Percentiles rank a stretch among this genome's conserved stretches.
Evolutionary conservation across 257 asterid species (phyloP).

Genomic region (Nicotiana undulata): DNA sequence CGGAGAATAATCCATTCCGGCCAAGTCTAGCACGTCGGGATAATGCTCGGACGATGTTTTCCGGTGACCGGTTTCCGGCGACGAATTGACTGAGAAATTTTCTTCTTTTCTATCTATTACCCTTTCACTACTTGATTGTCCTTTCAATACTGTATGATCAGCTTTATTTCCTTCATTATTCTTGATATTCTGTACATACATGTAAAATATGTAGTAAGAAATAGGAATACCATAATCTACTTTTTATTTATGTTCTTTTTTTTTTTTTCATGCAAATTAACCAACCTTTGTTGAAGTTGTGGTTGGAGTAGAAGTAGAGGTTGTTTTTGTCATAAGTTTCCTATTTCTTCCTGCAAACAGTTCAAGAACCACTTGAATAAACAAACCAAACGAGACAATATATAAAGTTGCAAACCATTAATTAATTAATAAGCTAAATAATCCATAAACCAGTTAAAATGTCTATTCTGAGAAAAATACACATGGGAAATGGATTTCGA

Average conservation of each 20-base stretch:
- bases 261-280: not conserved
- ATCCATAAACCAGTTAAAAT: not conserved
- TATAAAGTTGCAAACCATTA: not conserved
- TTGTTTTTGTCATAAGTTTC: constrained; percentile 32
- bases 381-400: not conserved
- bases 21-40: constrained; percentile 54
- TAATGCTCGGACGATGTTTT: constrained; percentile 21
- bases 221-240: not conserved
- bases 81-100: constrained; percentile 18
- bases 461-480: not conserved
- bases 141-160: constrained; percentile 10
- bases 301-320: constrained; percentile 24
- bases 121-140: constrained; percentile 16
- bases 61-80: constrained; percentile 15
- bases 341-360: constrained; percentile 54
- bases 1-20: constrained; percentile 83
- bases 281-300: constrained; percentile 44
- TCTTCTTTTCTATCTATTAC: constrained; percentile 21
- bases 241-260: no score
- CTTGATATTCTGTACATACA: constrained; percentile 31
- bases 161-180: constrained; percentile 24
- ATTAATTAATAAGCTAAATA: not conserved
- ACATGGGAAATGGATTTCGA: not conserved
- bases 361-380: not conserved
- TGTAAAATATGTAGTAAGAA: not conserved